Evolutionary conservation across 805 yeast genomes (phyloP), one percentile per base, ranked within the genome.

Genomic region (Kluyveromyces nonfermentans): DNA sequence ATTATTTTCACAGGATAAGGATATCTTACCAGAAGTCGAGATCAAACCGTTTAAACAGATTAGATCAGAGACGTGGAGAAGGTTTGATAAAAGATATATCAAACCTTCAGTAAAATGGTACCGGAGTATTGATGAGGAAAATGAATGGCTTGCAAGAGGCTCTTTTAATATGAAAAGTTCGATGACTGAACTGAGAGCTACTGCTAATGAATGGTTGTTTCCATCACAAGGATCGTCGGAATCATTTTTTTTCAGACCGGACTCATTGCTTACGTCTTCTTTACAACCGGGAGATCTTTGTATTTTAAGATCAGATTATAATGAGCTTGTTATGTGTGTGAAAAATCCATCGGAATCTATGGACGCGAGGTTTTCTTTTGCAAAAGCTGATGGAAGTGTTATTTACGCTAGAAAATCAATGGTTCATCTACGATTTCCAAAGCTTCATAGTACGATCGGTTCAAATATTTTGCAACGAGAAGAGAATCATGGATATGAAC

Each of bases 281-380:
- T 41, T 78, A 14, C 50, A 65, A 7, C 64, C 78, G 3, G 89
- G 90, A 37, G 89, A 83, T 58, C 63, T 81, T 38, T 87, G 81
- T 4, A 73, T 78, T 15, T 55, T 81, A 15, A 63, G 60, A 6
- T 54, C 69, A 38, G 64, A 71, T 40, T 69, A 68, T 33, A 63
- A 72, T 4, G 72, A 70, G 40, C 62, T 81, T 16, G 73, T 75
- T 21, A 73, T 81, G 40, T 71, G 83, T 30, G 78, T 72, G 1
- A 73, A 69, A 20, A 59, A 75, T 20, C 89, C 89, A 0, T 50
- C 55, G 5, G 56, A 64, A 5, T 56, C 73, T 2, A 64, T 65
- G 15, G 80, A 78, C 37, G 74, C 77, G 20, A 62, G 79, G 28
- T 82, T 75, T 51, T 74, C 85, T 0, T 70, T 79, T 46, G 65